These are phyloP conservation scores for Infundibulicybe gibba DNA, from an alignment of 768 basidiomycete species.

Conservation along the genomic window DNA sequence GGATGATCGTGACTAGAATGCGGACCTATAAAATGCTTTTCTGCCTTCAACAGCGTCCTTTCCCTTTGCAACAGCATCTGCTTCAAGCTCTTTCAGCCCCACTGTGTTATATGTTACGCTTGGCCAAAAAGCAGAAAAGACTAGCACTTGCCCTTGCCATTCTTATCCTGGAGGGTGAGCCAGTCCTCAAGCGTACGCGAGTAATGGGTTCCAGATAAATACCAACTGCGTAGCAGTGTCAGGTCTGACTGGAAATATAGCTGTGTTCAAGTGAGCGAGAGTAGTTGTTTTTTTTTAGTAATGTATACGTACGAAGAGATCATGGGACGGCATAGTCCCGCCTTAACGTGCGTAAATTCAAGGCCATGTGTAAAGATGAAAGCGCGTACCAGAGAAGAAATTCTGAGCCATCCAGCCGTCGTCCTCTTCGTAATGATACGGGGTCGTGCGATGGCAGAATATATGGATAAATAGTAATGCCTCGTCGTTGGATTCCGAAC, in stretches of 20 bases:
- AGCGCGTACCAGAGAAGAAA: constrained; percentile 55
- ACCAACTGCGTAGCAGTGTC: constrained; percentile 56
- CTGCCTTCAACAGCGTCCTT: constrained; percentile 42
- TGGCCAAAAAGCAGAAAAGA: not conserved
- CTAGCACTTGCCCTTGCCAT: constrained; percentile 31
- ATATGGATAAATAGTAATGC: constrained; percentile 67
- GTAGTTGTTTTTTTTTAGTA: not conserved
- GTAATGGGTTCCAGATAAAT: constrained; percentile 61
- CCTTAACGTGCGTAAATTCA: constrained; percentile 24
- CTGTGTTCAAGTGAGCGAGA: constrained; percentile 18
- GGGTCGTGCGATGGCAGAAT: constrained; percentile 60
- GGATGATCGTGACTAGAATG: not conserved
- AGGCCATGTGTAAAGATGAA: not conserved
- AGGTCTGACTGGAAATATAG: constrained; percentile 65
- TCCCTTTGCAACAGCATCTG: constrained; percentile 45
- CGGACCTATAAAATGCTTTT: constrained; percentile 56
- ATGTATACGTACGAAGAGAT: constrained; percentile 40
- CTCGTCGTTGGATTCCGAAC: constrained; percentile 22
- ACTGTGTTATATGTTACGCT: constrained; percentile 13
- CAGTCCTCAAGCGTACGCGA: constrained; percentile 63
- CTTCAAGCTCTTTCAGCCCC: constrained; percentile 44
- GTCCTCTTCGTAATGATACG: constrained; percentile 66
- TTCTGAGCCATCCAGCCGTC: constrained; percentile 77
- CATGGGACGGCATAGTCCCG: constrained; percentile 72
- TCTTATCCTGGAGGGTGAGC: constrained; percentile 54